Percentiles rank a stretch among this genome's conserved stretches.
Evolutionary conservation across 495 filamentous ascomycete species (phyloP).

Genomic region (Lasiosphaeris hirsuta): DNA sequence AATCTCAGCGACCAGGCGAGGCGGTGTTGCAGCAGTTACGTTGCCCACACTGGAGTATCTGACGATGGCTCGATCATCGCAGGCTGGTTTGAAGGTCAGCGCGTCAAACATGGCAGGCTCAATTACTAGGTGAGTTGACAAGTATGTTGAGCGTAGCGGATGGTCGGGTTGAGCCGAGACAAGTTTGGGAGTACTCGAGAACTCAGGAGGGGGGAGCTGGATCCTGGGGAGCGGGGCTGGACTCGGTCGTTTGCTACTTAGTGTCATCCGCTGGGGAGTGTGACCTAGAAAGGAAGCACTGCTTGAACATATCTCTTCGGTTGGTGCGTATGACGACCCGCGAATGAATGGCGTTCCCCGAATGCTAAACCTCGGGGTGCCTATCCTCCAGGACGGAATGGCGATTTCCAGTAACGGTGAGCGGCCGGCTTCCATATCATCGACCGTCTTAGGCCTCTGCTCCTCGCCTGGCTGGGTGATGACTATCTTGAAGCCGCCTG

Average conservation of each 20-base stretch:
- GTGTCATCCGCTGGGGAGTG: constrained; percentile 20
- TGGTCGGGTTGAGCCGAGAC: constrained; percentile 22
- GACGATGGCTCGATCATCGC: constrained; percentile 78
- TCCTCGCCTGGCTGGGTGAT: constrained; percentile 70
- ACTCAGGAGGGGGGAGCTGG: constrained; percentile 23
- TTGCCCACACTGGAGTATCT: constrained; percentile 71
- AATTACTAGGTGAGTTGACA: constrained; percentile 46
- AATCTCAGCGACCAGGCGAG: constrained; percentile 93
- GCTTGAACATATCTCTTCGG: constrained; percentile 46
- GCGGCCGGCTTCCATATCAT: constrained; percentile 44
- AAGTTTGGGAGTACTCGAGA: constrained; percentile 21
- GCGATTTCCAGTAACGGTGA: constrained; percentile 67
- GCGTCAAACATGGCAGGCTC: constrained; percentile 71
- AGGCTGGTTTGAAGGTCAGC: constrained; percentile 64
- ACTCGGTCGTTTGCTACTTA: constrained; percentile 24
- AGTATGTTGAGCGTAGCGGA: constrained; percentile 37
- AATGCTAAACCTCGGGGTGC: constrained; percentile 75
- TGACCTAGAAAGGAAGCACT: constrained; percentile 39
- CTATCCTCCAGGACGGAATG: constrained; percentile 84
- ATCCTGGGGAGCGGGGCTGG: constrained; percentile 30
- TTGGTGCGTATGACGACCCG: constrained; percentile 63
- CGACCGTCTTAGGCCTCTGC: constrained; percentile 60
- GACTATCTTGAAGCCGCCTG: constrained; percentile 75
- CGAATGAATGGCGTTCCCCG: constrained; percentile 77
- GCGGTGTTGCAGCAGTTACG: constrained; percentile 86